Base-by-base conservation (phyloP, 495 filamentous ascomycete genomes). In the Corynascus novoguineensis region DNA sequence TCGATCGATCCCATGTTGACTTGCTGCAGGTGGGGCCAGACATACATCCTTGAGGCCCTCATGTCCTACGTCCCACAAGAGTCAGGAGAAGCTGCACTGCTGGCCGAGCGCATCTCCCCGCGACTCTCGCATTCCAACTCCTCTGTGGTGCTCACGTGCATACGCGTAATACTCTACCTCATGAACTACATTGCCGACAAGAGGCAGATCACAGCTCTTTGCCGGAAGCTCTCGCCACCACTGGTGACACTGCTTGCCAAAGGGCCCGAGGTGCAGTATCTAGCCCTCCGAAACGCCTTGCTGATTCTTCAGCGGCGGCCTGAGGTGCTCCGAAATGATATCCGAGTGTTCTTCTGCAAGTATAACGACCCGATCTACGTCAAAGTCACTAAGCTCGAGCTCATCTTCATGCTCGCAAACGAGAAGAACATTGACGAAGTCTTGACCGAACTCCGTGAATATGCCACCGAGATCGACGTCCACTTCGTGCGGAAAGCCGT, bases 281-380 rank as follows among this genome's bases (percentile, higher is more conserved):
- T 99, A 11, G 93, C 92, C 3, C 79, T 99, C 11, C 81, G 95
- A 55, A 99, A 99, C 73, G 95, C 95, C 5, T 79, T 97, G 15
- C 76, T 99, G 15, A 96, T 98, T 59, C 75, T 99, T 47, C 93
- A 99, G 68, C 83, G 93, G 59, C 81, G 92, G 51, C 93, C 93
- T 1, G 93, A 97, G 61, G 91, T 99, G 3, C 76, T 99, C 8
- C 82, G 93, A 37, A 97, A 96, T 71, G 93, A 99, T 71, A 96
- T 99, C 55, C 82, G 93, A 11, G 92, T 97, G 44, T 99, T 99
- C 74, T 98, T 98, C 73, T 99, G 93, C 81, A 99, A 99, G 79
- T 99, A 99, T 75, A 99, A 99, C 63, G 93, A 99, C 65, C 93
- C 95, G 0, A 97, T 97, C 54, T 99, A 99, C 65, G 93, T 99